Conservation (phyloP, 2,329 filamentous ascomycete species). For the Penicillium rolfsii region DNA sequence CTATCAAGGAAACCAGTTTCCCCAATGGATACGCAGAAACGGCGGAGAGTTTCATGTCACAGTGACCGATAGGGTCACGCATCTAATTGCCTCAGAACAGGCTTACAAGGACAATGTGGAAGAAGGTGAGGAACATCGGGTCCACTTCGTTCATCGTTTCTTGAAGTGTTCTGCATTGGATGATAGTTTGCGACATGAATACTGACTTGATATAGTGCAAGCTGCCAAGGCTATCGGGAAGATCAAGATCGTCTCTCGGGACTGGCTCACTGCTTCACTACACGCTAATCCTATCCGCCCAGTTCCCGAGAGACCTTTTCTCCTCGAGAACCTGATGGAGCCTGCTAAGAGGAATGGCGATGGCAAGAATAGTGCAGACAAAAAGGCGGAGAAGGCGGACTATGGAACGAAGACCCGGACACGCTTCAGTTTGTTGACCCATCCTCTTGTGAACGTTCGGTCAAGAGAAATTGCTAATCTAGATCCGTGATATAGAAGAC, state of each 20-base stretch:
- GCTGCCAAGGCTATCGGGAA: conserved; percentile 42
- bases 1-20: conserved; percentile 59
- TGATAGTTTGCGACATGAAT: conserved; percentile 9
- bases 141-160: background rate
- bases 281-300: conserved; percentile 39
- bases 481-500: background rate
- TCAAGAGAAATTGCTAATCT: background rate
- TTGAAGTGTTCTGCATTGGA: background rate
- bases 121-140: conserved; percentile 38
- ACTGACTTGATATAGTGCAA: conserved; percentile 40
- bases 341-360: conserved; percentile 1
- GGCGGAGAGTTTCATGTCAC: conserved; percentile 61
- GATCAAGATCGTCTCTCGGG: conserved; percentile 51
- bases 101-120: conserved; percentile 59
- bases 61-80: conserved; percentile 65
- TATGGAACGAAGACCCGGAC: background rate
- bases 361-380: background rate
- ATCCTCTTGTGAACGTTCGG: background rate
- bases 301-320: conserved; percentile 39
- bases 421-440: background rate
- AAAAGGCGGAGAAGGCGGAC: background rate
- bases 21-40: conserved; percentile 66
- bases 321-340: conserved; percentile 44
- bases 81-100: conserved; percentile 69
- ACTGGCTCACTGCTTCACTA: conserved; percentile 54